Conservation (phyloP, 202 grass and related monocot species). For the Hordeum pubiflorum region DNA sequence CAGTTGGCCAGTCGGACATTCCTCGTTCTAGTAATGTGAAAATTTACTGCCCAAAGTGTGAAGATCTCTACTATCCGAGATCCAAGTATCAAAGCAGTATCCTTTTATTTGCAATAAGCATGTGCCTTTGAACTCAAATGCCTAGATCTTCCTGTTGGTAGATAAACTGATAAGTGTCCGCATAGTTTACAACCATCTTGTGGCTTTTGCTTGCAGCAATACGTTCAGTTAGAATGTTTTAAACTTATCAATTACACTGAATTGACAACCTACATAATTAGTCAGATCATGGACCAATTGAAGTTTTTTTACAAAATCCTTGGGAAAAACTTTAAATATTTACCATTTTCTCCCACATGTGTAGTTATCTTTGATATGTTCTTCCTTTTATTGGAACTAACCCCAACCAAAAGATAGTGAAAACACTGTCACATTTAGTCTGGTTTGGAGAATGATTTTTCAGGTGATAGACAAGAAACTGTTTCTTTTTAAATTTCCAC, state of each 20-base stretch:
- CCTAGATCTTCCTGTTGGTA: not conserved
- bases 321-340: not conserved
- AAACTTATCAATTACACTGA: not conserved
- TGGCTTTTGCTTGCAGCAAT: not conserved
- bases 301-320: not conserved
- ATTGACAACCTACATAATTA: not conserved
- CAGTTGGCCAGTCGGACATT: constrained; percentile 78
- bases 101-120: constrained; percentile 41
- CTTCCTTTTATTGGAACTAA: not conserved
- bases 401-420: not conserved
- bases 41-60: constrained; percentile 84
- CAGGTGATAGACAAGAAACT: not conserved
- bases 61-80: constrained; percentile 73
- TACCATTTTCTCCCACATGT: not conserved
- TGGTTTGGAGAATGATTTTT: not conserved
- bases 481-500: not conserved
- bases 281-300: not conserved
- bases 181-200: not conserved
- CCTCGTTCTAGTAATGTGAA: constrained; percentile 70
- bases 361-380: constrained; percentile 10
- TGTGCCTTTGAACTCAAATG: constrained; percentile 10
- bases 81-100: constrained; percentile 89
- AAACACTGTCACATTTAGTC: not conserved
- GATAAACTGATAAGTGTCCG: not conserved
- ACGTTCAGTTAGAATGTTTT: constrained; percentile 5